These are phyloP conservation scores for Blepharisma stoltei DNA, from an alignment of 73 alveolate genomes.

Conservation along the genomic window DNA sequence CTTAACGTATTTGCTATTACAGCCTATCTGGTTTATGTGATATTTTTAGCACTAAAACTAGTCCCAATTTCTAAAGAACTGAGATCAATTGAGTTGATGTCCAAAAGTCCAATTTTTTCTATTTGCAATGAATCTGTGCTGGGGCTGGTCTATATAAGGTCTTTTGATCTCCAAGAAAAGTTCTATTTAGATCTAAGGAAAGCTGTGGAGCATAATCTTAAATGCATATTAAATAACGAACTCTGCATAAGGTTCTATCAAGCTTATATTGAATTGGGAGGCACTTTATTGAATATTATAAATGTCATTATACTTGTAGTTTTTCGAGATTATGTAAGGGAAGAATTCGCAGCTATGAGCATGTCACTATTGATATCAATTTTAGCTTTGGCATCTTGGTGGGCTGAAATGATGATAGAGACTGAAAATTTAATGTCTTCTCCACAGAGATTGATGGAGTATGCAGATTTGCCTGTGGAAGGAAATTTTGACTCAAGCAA, in stretches of 20 bases:
- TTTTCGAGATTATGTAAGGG: not conserved
- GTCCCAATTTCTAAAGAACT: not conserved
- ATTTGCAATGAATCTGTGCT: not conserved
- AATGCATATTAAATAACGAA: not conserved
- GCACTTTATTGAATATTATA: not conserved
- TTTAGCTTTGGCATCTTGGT: not conserved
- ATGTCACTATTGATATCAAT: not conserved
- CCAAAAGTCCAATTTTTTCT: not conserved
- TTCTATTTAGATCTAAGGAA: not conserved
- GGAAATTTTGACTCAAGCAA: not conserved
- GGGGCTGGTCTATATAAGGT: not conserved
- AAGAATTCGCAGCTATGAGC: not conserved
- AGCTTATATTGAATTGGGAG: not conserved
- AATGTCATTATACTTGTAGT: constrained; percentile 6
- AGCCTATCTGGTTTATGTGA: not conserved
- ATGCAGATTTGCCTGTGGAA: constrained; percentile 18
- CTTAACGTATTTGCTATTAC: not conserved
- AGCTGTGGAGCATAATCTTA: not conserved
- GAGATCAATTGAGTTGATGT: not conserved
- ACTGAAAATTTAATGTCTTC: not conserved
- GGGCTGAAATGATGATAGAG: not conserved
- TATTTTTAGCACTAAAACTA: not conserved
- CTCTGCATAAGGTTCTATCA: not conserved
- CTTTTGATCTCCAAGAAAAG: not conserved
- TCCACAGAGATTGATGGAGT: not conserved